Evolutionary conservation across 345 rosid genomes (phyloP).

Genomic region (Hevea brasiliensis): DNA sequence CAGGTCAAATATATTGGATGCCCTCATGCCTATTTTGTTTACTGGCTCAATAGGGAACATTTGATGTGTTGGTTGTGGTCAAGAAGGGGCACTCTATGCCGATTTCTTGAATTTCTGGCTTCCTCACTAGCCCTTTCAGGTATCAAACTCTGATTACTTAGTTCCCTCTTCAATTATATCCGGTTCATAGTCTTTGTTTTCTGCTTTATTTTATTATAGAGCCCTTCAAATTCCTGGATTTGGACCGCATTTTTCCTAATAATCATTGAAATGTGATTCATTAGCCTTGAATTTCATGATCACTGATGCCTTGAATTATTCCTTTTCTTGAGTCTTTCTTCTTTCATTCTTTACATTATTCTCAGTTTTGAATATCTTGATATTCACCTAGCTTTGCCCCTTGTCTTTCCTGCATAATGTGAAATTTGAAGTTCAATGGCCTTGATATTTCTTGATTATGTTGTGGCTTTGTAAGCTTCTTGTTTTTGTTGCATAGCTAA

Average conservation of each 20-base stretch:
- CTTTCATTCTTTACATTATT: slow-evolving; percentile 25
- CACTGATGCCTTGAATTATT: background rate
- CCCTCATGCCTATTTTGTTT: too few species aligned
- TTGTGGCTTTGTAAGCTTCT: slow-evolving; percentile 16
- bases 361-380: slow-evolving; percentile 20
- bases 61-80: too few species aligned
- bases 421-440: slow-evolving; percentile 10
- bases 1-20: too few species aligned
- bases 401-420: slow-evolving; percentile 5
- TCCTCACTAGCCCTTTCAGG: slow-evolving; percentile 23
- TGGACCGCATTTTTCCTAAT: slow-evolving; percentile 24
- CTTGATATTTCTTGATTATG: slow-evolving; percentile 1
- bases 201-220: slow-evolving; percentile 18
- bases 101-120: too few species aligned
- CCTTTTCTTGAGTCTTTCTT: slow-evolving; percentile 11
- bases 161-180: slow-evolving; percentile 13
- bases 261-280: slow-evolving; percentile 32
- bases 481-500: slow-evolving; percentile 24
- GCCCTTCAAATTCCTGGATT: slow-evolving; percentile 17
- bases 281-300: slow-evolving; percentile 10
- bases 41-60: too few species aligned
- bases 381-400: slow-evolving; percentile 5
- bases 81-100: too few species aligned
- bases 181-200: slow-evolving; percentile 8
- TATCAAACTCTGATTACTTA: slow-evolving; percentile 35